A percentile compares a stretch with the other conserved stretches of the same genome.
Conservation (phyloP, 1,284 basidiomycete species). For the Apiotrichum montevideense region DNA sequence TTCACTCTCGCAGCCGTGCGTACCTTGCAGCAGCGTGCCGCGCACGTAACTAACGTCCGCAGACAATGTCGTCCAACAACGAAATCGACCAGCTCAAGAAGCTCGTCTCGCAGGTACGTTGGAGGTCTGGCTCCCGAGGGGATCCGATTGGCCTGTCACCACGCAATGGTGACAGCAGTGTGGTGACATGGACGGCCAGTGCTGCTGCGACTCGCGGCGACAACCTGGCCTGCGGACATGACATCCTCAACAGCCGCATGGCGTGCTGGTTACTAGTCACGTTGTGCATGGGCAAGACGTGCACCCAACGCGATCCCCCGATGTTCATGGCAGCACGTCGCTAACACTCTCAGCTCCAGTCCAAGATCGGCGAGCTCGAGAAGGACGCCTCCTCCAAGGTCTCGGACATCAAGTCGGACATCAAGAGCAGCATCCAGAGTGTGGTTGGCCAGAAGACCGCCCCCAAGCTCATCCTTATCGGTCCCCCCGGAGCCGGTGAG, state of each 20-base stretch:
- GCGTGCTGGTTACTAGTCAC: too few relatives aligned
- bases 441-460: conserved; percentile 51
- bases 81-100: conserved; percentile 86
- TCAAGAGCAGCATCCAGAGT: conserved; percentile 15
- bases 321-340: too few relatives aligned
- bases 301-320: background rate
- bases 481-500: conserved; percentile 91
- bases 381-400: conserved; percentile 19
- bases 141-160: background rate
- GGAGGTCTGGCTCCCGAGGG: too few relatives aligned
- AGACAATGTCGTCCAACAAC: conserved; percentile 17
- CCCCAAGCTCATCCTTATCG: conserved; percentile 87
- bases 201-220: too few relatives aligned
- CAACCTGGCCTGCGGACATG: too few relatives aligned
- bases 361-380: conserved; percentile 44
- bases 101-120: conserved; percentile 62
- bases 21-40: background rate
- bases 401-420: background rate
- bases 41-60: background rate
- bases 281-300: too few relatives aligned
- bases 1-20: too few relatives aligned
- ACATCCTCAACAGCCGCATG: too few relatives aligned
- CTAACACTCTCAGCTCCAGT: conserved; percentile 31
- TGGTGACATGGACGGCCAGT: too few relatives aligned
- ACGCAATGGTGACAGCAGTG: background rate